A percentile compares a stretch with the other conserved stretches of the same genome.
Conservation (phyloP, 257 asterid species). For the Capsicum baccatum region DNA sequence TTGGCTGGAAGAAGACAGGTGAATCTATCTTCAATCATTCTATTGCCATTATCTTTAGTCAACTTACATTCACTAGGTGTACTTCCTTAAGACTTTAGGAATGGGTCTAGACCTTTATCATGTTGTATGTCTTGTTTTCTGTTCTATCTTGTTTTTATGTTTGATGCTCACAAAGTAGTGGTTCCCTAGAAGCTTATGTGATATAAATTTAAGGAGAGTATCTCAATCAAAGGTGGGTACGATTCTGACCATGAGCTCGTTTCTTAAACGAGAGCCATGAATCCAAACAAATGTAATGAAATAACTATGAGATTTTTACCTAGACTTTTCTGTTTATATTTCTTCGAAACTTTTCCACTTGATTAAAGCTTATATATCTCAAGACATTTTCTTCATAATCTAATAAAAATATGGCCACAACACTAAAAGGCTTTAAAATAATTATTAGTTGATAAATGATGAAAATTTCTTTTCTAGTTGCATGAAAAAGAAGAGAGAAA, state of each 20-base stretch:
- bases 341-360: too few relatives aligned
- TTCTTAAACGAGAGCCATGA: too few relatives aligned
- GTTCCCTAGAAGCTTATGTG: constrained; percentile 1
- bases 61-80: constrained; percentile 2
- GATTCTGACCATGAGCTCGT: not conserved
- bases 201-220: not conserved
- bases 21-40: not conserved
- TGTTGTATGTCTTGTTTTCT: not conserved
- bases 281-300: too few relatives aligned
- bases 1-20: constrained; percentile 98
- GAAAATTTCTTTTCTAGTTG: too few relatives aligned
- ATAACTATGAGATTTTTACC: too few relatives aligned
- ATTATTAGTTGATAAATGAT: too few relatives aligned
- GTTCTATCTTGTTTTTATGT: not conserved
- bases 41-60: constrained; percentile 6
- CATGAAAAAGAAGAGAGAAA: too few relatives aligned
- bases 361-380: too few relatives aligned
- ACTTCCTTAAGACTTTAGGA: not conserved
- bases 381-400: too few relatives aligned
- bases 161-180: not conserved
- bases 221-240: not conserved
- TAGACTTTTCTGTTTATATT: too few relatives aligned
- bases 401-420: too few relatives aligned
- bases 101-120: not conserved
- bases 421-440: too few relatives aligned